These are phyloP conservation scores for Hemisphaericaspora lyxosophila DNA, from an alignment of 1,139 yeast genomes.

Conservation along the genomic window DNA sequence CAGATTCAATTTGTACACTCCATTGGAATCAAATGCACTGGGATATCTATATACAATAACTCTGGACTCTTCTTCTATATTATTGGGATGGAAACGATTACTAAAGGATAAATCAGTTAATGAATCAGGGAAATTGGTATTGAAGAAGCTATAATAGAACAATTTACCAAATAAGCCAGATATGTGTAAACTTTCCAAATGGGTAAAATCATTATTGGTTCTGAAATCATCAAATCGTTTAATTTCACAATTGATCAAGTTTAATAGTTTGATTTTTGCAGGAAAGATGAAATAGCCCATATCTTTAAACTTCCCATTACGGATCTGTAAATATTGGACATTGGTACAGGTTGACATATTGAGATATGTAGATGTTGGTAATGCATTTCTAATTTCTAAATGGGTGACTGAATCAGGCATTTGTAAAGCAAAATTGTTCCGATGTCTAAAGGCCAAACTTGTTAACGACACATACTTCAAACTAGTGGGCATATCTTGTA, in stretches of 20 bases:
- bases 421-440: neutral
- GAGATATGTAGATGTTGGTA: conserved; percentile 3
- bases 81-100: neutral
- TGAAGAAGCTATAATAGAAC: conserved; percentile 5
- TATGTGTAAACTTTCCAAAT: conserved; percentile 1
- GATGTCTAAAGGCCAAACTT: conserved; percentile 3
- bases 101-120: conserved; percentile 1
- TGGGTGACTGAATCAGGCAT: conserved; percentile 3
- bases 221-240: conserved; percentile 3
- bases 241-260: conserved; percentile 4
- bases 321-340: conserved; percentile 1
- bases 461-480: conserved; percentile 3
- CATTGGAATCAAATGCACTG: conserved; percentile 1
- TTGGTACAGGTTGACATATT: conserved; percentile 1
- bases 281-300: conserved; percentile 6
- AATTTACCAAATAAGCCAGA: conserved; percentile 4
- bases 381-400: conserved; percentile 5
- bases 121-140: conserved; percentile 1
- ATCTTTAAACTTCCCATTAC: conserved; percentile 4
- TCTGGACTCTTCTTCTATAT: conserved; percentile 1
- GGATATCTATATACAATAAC: conserved; percentile 4
- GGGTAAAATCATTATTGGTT: conserved; percentile 2
- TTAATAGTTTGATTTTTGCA: neutral
- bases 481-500: neutral
- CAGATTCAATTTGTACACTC: conserved; percentile 1